Base-by-base conservation (phyloP, 805 yeast species). In the Starmera dryadoides region DNA sequence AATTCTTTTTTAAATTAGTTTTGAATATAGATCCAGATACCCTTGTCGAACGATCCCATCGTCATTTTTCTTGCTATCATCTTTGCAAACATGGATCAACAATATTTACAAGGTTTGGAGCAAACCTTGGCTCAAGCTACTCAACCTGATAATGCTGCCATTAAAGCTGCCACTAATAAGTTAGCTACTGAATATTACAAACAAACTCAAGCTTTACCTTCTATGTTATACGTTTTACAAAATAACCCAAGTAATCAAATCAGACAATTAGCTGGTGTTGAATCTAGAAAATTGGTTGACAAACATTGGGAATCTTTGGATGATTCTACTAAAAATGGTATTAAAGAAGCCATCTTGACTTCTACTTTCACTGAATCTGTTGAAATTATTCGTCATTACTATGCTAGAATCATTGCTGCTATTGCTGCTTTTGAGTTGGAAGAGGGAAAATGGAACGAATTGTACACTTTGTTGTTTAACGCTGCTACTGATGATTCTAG, bases 261-360 rank as follows among this genome's bases (percentile, higher is more conserved):
- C 50, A 83, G 86, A 55, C 95, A 88, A 63, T 71, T 93, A 45
- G 94, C 97, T n/a, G 94, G 96, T 45, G 96, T 93, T 46, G 98
- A 93, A 67, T 87, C 89, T 31, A 79, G 96, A 65, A 93, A 93
- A 62, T 75, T 84, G 56, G 77, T 89, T 30, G 56, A 71, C 38
- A 68, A 72, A 47, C 79, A 78, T 55, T 93, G 98, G 98, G 60
- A 52, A 19, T 22, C 48, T 11, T 29, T 61, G 18, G 70, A 66
- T 48, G 76, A 60, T 18, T 45, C 68, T 7, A 56, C 74, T 39
- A 79, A 80, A 62, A 66, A 69, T 32, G 71, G 72, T 41, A 79
- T 93, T 58, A 79, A 86, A 58, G 68, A 69, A 28, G 71, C 91
- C 22, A 63, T 91, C 45, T 71, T 91, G 50, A 70, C 75, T 50